A percentile compares a stretch with the other conserved stretches of the same genome.
phyloP scores from a whole-genome alignment of 1,284 basidiomycete genomes.

The Abortiporus biennis region DNA sequence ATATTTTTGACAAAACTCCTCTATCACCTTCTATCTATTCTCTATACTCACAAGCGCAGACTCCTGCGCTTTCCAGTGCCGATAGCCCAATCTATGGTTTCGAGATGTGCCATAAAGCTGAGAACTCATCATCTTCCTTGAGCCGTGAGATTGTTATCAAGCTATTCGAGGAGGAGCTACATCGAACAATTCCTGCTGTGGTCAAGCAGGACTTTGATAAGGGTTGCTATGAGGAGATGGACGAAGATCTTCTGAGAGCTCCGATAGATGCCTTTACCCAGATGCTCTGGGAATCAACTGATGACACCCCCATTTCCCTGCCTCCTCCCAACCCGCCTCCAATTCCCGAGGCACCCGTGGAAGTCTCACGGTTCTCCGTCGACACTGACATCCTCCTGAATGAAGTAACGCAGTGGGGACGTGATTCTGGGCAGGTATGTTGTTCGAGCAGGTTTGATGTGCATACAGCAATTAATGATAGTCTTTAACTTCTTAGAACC shows the following conservation, averaged over 20 bases:
- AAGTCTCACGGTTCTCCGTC: background rate
- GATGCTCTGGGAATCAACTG: conserved; percentile 12
- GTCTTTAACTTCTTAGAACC: background rate
- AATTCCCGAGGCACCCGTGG: background rate
- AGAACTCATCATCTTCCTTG: conserved; percentile 6
- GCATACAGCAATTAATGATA: background rate
- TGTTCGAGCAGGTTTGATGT: background rate
- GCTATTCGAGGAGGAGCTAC: conserved; percentile 11
- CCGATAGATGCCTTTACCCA: conserved; percentile 14
- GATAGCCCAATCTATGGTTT: conserved; percentile 2
- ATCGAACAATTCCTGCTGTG: conserved; percentile 4
- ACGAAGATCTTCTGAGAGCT: conserved; percentile 13
- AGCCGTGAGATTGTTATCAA: conserved; percentile 5
- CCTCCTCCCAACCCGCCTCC: too few species aligned
- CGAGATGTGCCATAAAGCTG: too few species aligned
- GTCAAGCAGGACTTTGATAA: conserved; percentile 9
- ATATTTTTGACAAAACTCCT: conserved; percentile 15
- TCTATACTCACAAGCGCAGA: conserved; percentile 11
- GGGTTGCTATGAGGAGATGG: conserved; percentile 12
- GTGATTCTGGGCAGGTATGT: background rate
- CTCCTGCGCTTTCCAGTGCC: conserved; percentile 21
- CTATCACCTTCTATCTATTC: conserved; percentile 8
- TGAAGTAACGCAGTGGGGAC: too few species aligned
- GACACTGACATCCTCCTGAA: background rate
- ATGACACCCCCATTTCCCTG: too few species aligned